A percentile compares a stretch with the other conserved stretches of the same genome.
These are phyloP conservation scores for Metarhizium sp. DNA, from an alignment of 2,329 filamentous ascomycete species.

Conservation along the genomic window DNA sequence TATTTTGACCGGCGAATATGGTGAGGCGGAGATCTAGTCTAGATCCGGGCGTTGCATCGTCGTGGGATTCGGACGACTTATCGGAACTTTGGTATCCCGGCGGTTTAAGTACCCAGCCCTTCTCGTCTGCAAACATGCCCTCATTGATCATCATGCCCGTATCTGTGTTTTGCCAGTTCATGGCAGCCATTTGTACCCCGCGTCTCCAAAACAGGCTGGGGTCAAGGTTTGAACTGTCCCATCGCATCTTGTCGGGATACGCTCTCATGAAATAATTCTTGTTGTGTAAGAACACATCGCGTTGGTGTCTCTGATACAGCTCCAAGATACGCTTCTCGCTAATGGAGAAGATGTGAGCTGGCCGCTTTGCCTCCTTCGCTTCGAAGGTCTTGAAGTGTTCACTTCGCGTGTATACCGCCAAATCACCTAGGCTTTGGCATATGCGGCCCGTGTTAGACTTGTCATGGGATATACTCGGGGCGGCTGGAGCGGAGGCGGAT, in stretches of 20 bases:
- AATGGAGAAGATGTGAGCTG: slow-evolving; percentile 75
- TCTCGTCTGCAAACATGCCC: slow-evolving; percentile 85
- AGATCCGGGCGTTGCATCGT: slow-evolving; percentile 35
- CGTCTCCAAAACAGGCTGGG: slow-evolving; percentile 85
- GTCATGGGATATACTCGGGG: slow-evolving; percentile 7
- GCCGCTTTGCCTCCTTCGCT: slow-evolving; percentile 50
- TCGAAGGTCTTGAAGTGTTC: slow-evolving; percentile 70
- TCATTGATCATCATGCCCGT: slow-evolving; percentile 94
- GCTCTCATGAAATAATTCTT: slow-evolving; percentile 81
- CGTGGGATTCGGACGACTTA: slow-evolving; percentile 29
- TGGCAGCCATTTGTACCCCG: slow-evolving; percentile 93
- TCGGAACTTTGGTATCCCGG: slow-evolving; percentile 53
- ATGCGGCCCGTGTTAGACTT: slow-evolving; percentile 46
- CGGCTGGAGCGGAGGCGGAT: not conserved
- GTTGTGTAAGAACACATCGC: slow-evolving; percentile 79
- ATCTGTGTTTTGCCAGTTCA: slow-evolving; percentile 96
- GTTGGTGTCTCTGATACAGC: slow-evolving; percentile 51
- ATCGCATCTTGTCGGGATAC: slow-evolving; percentile 70
- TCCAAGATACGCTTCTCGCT: slow-evolving; percentile 66
- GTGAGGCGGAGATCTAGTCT: slow-evolving; percentile 61
- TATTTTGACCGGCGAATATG: slow-evolving; percentile 66
- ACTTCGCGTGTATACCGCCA: slow-evolving; percentile 82
- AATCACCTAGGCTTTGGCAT: slow-evolving; percentile 58
- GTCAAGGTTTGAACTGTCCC: slow-evolving; percentile 90
- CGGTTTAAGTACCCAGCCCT: slow-evolving; percentile 82